phyloP scores from a whole-genome alignment of 495 filamentous ascomycete genomes.

The Jackrogersella multiformis region DNA sequence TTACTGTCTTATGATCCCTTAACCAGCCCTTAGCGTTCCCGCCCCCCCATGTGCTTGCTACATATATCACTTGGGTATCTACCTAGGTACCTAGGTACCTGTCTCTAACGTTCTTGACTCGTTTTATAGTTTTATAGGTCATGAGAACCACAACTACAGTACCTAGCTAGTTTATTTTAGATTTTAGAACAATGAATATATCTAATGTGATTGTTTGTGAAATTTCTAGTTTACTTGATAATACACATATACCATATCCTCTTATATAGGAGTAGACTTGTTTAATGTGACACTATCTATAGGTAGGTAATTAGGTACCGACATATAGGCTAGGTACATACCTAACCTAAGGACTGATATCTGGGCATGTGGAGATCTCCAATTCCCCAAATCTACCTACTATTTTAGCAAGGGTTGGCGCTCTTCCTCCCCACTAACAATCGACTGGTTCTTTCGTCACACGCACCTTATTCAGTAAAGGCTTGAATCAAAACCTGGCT shows the following conservation, averaged over 20 bases:
- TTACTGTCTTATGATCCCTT: constrained; percentile 13
- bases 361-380: neutral
- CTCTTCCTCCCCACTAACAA: neutral
- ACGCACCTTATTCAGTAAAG: neutral
- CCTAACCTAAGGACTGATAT: too few relatives aligned
- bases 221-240: too few relatives aligned
- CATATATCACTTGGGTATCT: too few relatives aligned
- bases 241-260: too few relatives aligned
- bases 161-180: neutral
- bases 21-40: neutral
- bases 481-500: neutral
- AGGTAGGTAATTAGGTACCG: too few relatives aligned
- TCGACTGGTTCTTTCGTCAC: neutral
- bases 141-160: neutral
- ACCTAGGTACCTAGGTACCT: too few relatives aligned
- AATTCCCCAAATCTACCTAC: constrained; percentile 18
- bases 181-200: neutral
- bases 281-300: too few relatives aligned
- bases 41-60: neutral
- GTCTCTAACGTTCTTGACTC: neutral
- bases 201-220: too few relatives aligned
- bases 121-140: neutral
- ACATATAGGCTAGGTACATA: too few relatives aligned
- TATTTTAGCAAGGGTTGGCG: constrained; percentile 5
- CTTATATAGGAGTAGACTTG: too few relatives aligned